Percentiles rank a stretch among this genome's conserved stretches.
phyloP scores from a whole-genome alignment of 179 eudicot genomes.

The Beta corolliflora region DNA sequence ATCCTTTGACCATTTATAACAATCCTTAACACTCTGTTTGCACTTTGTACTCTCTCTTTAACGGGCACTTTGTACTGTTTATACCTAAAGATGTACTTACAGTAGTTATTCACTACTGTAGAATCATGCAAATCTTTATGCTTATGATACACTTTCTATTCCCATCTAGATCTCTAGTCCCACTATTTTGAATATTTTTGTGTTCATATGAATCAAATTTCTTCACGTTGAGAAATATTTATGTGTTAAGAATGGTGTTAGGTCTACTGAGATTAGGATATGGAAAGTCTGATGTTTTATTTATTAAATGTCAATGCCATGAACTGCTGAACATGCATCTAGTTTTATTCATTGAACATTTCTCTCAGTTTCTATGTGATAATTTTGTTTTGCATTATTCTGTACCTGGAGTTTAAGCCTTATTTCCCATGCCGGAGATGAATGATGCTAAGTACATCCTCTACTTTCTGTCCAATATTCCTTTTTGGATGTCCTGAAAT shows the following conservation, averaged over 20 bases:
- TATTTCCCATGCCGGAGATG: background rate
- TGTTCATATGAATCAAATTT: background rate
- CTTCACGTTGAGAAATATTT: background rate
- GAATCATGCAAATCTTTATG: background rate
- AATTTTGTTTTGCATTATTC: background rate
- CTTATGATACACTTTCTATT: background rate
- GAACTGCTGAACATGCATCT: background rate
- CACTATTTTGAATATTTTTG: background rate
- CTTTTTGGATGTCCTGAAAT: too few relatives aligned
- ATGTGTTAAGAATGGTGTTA: background rate
- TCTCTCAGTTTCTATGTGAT: background rate
- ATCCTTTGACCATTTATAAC: slow-evolving; percentile 11
- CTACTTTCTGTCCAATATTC: too few relatives aligned
- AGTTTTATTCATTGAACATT: background rate
- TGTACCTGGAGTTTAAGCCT: background rate
- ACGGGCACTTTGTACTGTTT: background rate
- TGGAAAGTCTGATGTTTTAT: background rate
- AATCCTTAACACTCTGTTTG: background rate
- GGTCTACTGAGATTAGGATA: background rate
- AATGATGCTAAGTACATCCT: background rate
- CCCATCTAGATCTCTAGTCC: background rate
- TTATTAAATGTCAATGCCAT: background rate
- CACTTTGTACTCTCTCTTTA: background rate
- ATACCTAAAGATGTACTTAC: background rate
- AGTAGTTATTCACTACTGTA: background rate